Percentiles rank a stretch among this genome's conserved stretches.
These are phyloP conservation scores for Heterobasidion parviporum DNA, from an alignment of 1,284 basidiomycete species.

Conservation along the genomic window DNA sequence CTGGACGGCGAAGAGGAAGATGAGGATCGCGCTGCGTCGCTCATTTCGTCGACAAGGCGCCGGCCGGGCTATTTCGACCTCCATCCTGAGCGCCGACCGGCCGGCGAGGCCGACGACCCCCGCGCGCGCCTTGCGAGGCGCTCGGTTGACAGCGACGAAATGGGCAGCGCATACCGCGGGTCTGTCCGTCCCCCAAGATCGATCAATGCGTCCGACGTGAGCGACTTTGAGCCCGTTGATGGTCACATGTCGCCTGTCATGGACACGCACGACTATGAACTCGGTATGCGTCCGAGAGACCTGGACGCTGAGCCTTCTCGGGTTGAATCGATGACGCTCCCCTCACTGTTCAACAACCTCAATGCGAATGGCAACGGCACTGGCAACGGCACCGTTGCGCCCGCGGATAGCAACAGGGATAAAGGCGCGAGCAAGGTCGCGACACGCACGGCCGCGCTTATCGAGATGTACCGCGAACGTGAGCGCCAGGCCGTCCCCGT, in stretches of 20 bases:
- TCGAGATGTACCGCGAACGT: constrained; percentile 75
- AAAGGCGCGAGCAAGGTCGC: constrained; percentile 4
- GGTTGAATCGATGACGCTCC: constrained; percentile 21
- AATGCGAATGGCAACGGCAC: not conserved
- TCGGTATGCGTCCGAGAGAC: not conserved
- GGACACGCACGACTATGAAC: constrained; percentile 7
- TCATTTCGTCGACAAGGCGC: constrained; percentile 9
- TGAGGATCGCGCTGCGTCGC: constrained; percentile 11
- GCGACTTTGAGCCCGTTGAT: constrained; percentile 1
- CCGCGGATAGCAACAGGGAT: not conserved
- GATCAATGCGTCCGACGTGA: not conserved
- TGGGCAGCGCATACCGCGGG: constrained; percentile 9
- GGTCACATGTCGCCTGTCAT: constrained; percentile 1
- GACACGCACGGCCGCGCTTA: constrained; percentile 65
- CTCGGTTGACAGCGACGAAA: constrained; percentile 19
- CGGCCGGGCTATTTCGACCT: constrained; percentile 65
- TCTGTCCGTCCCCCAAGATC: constrained; percentile 1
- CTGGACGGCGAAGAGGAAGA: constrained; percentile 17
- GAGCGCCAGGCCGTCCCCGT: constrained; percentile 31
- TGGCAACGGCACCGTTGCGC: not conserved
- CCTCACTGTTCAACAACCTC: not conserved
- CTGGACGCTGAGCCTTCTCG: constrained; percentile 12
- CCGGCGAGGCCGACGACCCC: constrained; percentile 4
- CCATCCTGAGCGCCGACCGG: constrained; percentile 43
- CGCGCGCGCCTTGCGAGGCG: constrained; percentile 14